Evolutionary conservation across 2,329 filamentous ascomycete genomes (phyloP).

Genomic region (Alternaria gansuensis): DNA sequence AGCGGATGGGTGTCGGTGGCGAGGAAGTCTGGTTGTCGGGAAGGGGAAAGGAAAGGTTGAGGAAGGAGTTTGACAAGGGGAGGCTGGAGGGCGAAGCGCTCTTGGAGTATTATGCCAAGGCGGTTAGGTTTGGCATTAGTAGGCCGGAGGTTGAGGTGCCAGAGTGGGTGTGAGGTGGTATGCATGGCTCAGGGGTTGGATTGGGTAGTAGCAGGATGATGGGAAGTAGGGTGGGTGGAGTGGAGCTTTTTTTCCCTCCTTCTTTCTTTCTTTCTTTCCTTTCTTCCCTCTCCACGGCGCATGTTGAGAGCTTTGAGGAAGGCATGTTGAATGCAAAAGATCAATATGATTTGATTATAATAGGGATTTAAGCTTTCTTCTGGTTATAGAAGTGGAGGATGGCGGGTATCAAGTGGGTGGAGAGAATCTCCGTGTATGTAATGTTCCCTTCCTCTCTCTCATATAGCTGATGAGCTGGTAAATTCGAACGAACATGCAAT

Average conservation of each 20-base stretch:
- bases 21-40: slow-evolving; percentile 28
- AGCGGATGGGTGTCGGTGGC: slow-evolving; percentile 29
- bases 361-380: not conserved
- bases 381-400: not conserved
- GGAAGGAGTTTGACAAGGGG: slow-evolving; percentile 27
- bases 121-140: slow-evolving; percentile 33
- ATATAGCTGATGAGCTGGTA: not conserved
- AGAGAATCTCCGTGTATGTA: slow-evolving; percentile 8
- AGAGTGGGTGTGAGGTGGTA: slow-evolving; percentile 25
- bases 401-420: slow-evolving; percentile 8
- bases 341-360: not conserved
- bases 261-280: too few relatives aligned
- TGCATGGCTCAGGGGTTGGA: not conserved
- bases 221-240: not conserved
- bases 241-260: too few relatives aligned
- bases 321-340: not conserved
- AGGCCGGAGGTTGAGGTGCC: slow-evolving; percentile 30
- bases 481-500: not conserved
- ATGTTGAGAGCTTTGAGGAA: not conserved
- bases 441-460: slow-evolving; percentile 1
- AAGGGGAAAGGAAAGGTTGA: slow-evolving; percentile 23
- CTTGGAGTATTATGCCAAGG: slow-evolving; percentile 39
- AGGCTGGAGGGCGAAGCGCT: slow-evolving; percentile 27
- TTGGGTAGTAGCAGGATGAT: not conserved
- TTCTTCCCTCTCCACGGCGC: not conserved